Conservation (phyloP, 2,329 filamentous ascomycete genomes). For the Diaporthe velutina region DNA sequence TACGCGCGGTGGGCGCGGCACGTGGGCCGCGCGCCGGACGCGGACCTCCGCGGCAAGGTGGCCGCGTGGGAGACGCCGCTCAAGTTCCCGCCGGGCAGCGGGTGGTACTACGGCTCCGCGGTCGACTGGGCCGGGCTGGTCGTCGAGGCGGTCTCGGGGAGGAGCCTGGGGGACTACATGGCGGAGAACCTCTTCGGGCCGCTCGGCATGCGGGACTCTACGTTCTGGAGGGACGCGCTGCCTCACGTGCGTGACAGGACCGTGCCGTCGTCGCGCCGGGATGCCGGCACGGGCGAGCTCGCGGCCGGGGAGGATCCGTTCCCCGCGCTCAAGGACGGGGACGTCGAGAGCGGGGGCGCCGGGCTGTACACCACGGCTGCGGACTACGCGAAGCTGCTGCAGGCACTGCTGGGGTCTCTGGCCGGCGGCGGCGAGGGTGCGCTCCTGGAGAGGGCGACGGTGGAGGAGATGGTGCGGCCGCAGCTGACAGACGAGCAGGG, state of each 20-base stretch:
- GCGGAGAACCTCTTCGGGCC: slow-evolving; percentile 52
- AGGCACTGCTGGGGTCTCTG: slow-evolving; percentile 47
- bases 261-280: slow-evolving; percentile 39
- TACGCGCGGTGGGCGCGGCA: slow-evolving; percentile 55
- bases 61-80: slow-evolving; percentile 58
- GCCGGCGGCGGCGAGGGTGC: slow-evolving; percentile 38
- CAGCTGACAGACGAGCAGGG: slow-evolving; percentile 53
- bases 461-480: slow-evolving; percentile 54
- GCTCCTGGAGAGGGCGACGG: slow-evolving; percentile 48
- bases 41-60: slow-evolving; percentile 49
- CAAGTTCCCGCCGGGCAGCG: slow-evolving; percentile 58
- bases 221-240: slow-evolving; percentile 47
- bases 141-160: slow-evolving; percentile 55
- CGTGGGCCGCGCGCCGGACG: slow-evolving; percentile 48
- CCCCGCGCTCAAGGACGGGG: slow-evolving; percentile 46
- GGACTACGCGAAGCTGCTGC: slow-evolving; percentile 55
- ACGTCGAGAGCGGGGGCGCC: slow-evolving; percentile 57
- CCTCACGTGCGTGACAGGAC: slow-evolving; percentile 33
- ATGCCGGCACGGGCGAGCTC: slow-evolving; percentile 37
- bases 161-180: slow-evolving; percentile 54
- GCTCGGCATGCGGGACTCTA: slow-evolving; percentile 52
- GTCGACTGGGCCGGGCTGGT: slow-evolving; percentile 62
- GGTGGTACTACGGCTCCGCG: slow-evolving; percentile 62
- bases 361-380: slow-evolving; percentile 57
- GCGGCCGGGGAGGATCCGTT: slow-evolving; percentile 22